Evolutionary conservation across 164 flowering plant species (phyloP).

Genomic region (Nelumbo lutea): DNA sequence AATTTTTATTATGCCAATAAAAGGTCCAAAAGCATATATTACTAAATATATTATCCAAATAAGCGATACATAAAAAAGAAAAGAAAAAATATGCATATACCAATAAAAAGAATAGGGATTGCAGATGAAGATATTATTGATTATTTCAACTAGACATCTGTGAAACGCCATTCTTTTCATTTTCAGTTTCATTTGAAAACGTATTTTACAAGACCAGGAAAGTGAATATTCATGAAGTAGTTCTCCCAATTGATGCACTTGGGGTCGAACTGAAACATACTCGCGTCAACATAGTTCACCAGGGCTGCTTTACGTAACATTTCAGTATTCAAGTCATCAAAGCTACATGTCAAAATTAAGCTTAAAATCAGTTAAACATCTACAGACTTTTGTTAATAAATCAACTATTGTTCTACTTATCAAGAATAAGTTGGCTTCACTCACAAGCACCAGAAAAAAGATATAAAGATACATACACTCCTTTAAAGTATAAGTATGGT

Average conservation of each 20-base stretch:
- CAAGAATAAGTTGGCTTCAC: neutral
- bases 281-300: slow-evolving; percentile 12
- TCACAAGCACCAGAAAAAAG: neutral
- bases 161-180: neutral
- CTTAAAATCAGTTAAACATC: neutral
- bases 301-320: slow-evolving; percentile 24
- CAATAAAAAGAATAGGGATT: too few relatives aligned
- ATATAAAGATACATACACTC: slow-evolving; percentile 28
- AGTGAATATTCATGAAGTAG: slow-evolving; percentile 43
- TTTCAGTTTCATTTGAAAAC: slow-evolving; percentile 28
- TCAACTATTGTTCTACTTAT: neutral
- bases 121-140: too few relatives aligned
- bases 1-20: too few relatives aligned
- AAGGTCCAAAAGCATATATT: too few relatives aligned
- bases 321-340: slow-evolving; percentile 48
- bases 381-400: neutral
- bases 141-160: too few relatives aligned
- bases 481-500: slow-evolving; percentile 56
- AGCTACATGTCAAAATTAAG: slow-evolving; percentile 24
- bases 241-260: slow-evolving; percentile 53
- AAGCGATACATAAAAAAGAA: too few relatives aligned
- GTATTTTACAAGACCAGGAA: slow-evolving; percentile 47
- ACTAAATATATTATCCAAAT: too few relatives aligned
- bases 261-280: slow-evolving; percentile 43
- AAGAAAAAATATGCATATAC: too few relatives aligned